Conservation (phyloP, 1,284 basidiomycete species). For the Cerioporus squamosus region DNA sequence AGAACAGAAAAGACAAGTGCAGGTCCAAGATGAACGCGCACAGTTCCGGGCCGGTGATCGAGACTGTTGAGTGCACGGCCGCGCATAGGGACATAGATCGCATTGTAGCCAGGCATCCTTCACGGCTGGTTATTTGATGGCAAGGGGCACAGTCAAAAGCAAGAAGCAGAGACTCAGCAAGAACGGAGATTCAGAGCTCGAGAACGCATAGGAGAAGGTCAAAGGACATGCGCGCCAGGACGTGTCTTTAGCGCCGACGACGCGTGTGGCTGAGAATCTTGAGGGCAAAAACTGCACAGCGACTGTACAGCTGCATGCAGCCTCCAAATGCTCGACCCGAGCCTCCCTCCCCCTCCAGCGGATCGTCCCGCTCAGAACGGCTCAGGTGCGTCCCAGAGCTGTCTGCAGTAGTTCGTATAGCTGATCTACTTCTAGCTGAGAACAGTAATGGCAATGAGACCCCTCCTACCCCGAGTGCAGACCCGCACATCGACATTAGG, state of each 20-base stretch:
- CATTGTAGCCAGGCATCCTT: too few relatives aligned
- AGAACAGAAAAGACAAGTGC: too few relatives aligned
- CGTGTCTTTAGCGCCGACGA: slow-evolving; percentile 7
- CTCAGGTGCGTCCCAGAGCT: slow-evolving; percentile 17
- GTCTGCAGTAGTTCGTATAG: background rate
- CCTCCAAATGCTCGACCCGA: slow-evolving; percentile 25
- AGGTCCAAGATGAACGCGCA: too few relatives aligned
- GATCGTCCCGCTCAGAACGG: slow-evolving; percentile 12
- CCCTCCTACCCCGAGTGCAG: background rate
- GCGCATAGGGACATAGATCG: too few relatives aligned
- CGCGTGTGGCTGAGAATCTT: slow-evolving; percentile 40
- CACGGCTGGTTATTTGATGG: too few relatives aligned
- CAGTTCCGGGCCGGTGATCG: too few relatives aligned
- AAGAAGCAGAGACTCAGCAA: too few relatives aligned
- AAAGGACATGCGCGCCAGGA: too few relatives aligned
- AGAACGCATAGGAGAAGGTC: background rate
- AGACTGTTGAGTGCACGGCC: too few relatives aligned
- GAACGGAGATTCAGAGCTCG: background rate
- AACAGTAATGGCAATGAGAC: background rate
- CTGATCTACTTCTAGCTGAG: slow-evolving; percentile 11
- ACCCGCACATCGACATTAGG: slow-evolving; percentile 39
- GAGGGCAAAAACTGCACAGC: slow-evolving; percentile 38
- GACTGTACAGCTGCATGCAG: slow-evolving; percentile 35
- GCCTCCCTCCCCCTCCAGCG: slow-evolving; percentile 17
- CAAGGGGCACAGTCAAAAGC: too few relatives aligned